Evolutionary conservation across 805 yeast genomes (phyloP).

Genomic region (Candida gorgasii): DNA sequence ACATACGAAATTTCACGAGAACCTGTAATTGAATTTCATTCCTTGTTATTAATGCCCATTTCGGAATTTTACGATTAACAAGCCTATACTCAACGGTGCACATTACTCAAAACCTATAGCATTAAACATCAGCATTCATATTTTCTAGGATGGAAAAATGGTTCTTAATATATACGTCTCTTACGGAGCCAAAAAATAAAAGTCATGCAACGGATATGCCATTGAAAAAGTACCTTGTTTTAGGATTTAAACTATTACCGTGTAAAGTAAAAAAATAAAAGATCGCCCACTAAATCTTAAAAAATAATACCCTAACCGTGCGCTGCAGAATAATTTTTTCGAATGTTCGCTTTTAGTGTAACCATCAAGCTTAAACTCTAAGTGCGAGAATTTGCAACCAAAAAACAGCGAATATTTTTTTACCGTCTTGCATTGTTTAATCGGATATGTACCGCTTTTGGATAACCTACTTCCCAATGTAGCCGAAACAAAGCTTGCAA

Average conservation of each 20-base stretch:
- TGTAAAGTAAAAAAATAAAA: not conserved
- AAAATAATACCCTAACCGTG: not conserved
- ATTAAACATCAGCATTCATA: too few relatives aligned
- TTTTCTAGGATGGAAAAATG: too few relatives aligned
- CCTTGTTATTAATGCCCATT: not conserved
- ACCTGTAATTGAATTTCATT: not conserved
- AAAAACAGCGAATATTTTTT: not conserved
- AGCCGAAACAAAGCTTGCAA: not conserved
- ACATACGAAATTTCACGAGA: not conserved
- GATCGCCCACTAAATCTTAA: not conserved
- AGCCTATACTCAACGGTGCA: not conserved
- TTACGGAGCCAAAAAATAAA: not conserved
- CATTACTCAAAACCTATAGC: not conserved
- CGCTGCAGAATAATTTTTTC: not conserved
- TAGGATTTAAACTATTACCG: not conserved
- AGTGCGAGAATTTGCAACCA: not conserved
- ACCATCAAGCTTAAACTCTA: not conserved
- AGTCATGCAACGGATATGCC: not conserved
- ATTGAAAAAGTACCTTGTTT: not conserved
- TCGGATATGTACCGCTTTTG: not conserved
- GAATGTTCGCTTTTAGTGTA: not conserved
- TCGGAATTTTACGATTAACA: not conserved
- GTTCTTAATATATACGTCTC: too few relatives aligned
- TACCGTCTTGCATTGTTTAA: not conserved
- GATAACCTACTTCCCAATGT: not conserved